Evolutionary conservation across 495 filamentous ascomycete genomes (phyloP), one percentile per base, ranked within the genome.

Genomic region (Neohortaea acidophila): DNA sequence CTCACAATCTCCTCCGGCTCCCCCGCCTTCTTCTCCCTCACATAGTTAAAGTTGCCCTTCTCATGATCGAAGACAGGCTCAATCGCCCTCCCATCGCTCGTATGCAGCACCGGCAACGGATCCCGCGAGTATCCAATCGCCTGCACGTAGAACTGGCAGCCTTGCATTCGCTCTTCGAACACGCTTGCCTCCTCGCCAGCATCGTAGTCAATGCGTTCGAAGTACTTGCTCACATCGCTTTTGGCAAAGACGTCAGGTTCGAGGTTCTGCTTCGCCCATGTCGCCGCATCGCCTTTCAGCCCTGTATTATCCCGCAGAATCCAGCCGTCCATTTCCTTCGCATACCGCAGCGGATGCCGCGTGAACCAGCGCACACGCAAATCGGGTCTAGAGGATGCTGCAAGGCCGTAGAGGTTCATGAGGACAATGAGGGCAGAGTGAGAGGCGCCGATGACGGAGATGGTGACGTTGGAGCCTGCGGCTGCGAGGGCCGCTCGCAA

Each of bases 281-380:
- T 58, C 0, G 70, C 71, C 0, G 67, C 71, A 2, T 57, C 54
- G n/a, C 72, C 72, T 50, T 77, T 75, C 12, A 77, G 56, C 2
- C 72, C 72, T 2, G 72, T 75, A 54, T 75, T 77, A 42, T 77
- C 72, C 33, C 67, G 67, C 36, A 72, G 53, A 35, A 75, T 70
- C 71, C 71, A 77, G 36, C 67, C 70, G 33, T 72, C 69, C 56
- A 59, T 71, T 51, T 63, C 70, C 48, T 71, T 67, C 12, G 72
- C 72, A 32, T 77, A 77, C 34, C 70, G 68, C 21, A 75, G 63
- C 0, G 62, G 54, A 42, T 72, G 70, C 1, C 72, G 67, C 0
- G 69, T 72, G 52, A 75, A 71, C 71, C 71, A 75, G 31, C 68
- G 69, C 12, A 75, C 57, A 21, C 64, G 69, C 4, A 77, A 59